Conservation (phyloP, 352 stramenopile genomes). For the Plasmopara viticola region DNA sequence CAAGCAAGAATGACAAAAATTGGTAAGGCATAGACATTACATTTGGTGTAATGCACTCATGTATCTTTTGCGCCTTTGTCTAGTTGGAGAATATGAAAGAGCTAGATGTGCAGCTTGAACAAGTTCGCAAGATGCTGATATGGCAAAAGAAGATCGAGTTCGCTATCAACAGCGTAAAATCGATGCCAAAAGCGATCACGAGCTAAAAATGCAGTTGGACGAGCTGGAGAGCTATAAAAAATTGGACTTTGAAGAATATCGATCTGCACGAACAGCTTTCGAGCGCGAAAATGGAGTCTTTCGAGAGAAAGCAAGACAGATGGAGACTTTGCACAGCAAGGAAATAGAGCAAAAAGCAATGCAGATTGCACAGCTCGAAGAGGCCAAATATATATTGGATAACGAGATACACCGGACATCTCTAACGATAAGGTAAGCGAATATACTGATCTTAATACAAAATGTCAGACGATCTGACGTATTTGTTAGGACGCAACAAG, state of each 20-base stretch:
- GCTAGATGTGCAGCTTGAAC: too few relatives aligned
- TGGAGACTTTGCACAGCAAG: conserved; percentile 37
- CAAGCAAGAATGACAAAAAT: conserved; percentile 42
- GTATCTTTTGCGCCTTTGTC: background rate
- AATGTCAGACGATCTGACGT: background rate
- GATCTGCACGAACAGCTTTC: too few relatives aligned
- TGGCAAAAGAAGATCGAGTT: too few relatives aligned
- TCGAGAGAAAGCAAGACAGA: conserved; percentile 48
- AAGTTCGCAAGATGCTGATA: too few relatives aligned
- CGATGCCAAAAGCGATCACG: too few relatives aligned
- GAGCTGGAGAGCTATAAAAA: too few relatives aligned
- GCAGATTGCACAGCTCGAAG: conserved; percentile 44
- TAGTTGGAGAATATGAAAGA: conserved; percentile 52
- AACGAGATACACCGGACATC: conserved; percentile 42
- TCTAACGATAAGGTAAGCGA: conserved; percentile 32
- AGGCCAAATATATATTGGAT: conserved; percentile 54
- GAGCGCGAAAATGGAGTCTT: conserved; percentile 35
- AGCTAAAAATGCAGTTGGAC: too few relatives aligned
- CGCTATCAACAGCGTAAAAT: too few relatives aligned
- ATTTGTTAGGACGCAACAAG: conserved; percentile 30
- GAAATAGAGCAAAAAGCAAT: conserved; percentile 47
- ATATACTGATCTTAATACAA: background rate
- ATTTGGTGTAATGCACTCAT: background rate
- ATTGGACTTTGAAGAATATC: too few relatives aligned
- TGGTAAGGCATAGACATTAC: conserved; percentile 19